Percentiles rank a stretch among this genome's conserved stretches.
phyloP scores from a whole-genome alignment of 2,329 filamentous ascomycete genomes.

The Phaeoacremonium minimum region DNA sequence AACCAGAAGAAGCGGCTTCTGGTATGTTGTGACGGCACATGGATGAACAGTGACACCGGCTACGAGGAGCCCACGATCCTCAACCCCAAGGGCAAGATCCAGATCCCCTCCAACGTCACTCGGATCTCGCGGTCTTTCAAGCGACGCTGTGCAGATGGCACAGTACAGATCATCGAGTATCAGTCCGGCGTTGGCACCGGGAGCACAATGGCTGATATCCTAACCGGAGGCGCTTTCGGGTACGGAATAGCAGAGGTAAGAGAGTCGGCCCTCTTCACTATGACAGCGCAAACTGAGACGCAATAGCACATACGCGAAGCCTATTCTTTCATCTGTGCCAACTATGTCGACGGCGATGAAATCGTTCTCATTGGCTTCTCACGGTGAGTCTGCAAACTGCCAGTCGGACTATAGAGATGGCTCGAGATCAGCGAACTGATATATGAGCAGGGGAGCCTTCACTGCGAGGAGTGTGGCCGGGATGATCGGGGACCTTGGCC shows the following conservation, averaged over 20 bases:
- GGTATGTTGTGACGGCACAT: slow-evolving; percentile 50
- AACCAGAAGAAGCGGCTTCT: slow-evolving; percentile 39
- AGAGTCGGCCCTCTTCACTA: background rate
- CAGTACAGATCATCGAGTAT: slow-evolving; percentile 56
- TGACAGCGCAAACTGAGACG: background rate
- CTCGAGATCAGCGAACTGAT: too few relatives aligned
- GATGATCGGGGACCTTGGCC: slow-evolving; percentile 45
- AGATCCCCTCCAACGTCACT: slow-evolving; percentile 56
- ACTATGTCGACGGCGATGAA: slow-evolving; percentile 55
- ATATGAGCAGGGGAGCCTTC: slow-evolving; percentile 42
- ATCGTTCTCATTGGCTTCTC: slow-evolving; percentile 55
- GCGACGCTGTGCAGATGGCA: slow-evolving; percentile 43
- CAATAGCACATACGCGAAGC: slow-evolving; percentile 53
- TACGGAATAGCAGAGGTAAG: slow-evolving; percentile 47
- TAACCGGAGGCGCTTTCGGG: slow-evolving; percentile 53
- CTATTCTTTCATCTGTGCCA: slow-evolving; percentile 58
- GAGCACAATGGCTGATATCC: slow-evolving; percentile 39
- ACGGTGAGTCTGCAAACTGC: slow-evolving; percentile 23
- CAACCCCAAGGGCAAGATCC: slow-evolving; percentile 32
- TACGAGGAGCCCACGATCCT: slow-evolving; percentile 33
- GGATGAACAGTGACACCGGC: slow-evolving; percentile 47
- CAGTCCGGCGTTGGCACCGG: slow-evolving; percentile 57
- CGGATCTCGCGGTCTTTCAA: slow-evolving; percentile 55
- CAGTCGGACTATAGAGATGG: too few relatives aligned
- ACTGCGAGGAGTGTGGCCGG: slow-evolving; percentile 53